Evolutionary conservation across 306 rosid genomes (phyloP), one percentile per base, ranked within the genome.

Genomic region (Cicer bijugum): DNA sequence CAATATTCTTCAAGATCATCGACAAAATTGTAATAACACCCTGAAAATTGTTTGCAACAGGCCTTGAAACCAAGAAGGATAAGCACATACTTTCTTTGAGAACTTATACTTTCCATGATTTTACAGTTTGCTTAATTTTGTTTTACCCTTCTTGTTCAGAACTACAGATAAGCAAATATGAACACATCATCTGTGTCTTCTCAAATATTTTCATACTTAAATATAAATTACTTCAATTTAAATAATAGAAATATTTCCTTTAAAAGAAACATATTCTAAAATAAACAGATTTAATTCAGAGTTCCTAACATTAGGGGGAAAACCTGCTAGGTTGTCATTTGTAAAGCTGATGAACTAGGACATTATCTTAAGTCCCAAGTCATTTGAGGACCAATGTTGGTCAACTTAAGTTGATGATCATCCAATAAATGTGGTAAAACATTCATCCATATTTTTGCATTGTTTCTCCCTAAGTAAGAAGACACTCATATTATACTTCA

Each of bases 401-500:
- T 37, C 50, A 50, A 57, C 77, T 20, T 72, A 19, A 78, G 58
- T 70, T 51, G 14, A 70, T 39, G 66, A 78, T 70, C 67, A 51
- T 28, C 45, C 48, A 78, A 78, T 28, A 40, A 42, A 62, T 42
- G 63, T 71, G 42, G 6, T 46, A 19, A 58, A 48, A 35, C 75
- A 44, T 67, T 60, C 43, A 7, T 20, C 47, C 40, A 9, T 56
- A 33, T 7, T 58, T 71, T 33, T 37, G 43, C 45, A 10, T 37
- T 12, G 6, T 55, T 37, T 17, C 40, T 45, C 75, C 70, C 33
- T 55, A 7, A 68, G 67, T 14, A 48, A 6, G 15, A 56, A 37
- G 16, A 60, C 50, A 59, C 40, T 20, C 60, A 62, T 76, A 20
- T 35, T 47, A 38, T 17, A 38, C 48, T 68, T 56, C 43, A 12